These are phyloP conservation scores for Ophiocordyceps camponoti-floridani DNA, from an alignment of 2,329 filamentous ascomycete species.

Conservation along the genomic window DNA sequence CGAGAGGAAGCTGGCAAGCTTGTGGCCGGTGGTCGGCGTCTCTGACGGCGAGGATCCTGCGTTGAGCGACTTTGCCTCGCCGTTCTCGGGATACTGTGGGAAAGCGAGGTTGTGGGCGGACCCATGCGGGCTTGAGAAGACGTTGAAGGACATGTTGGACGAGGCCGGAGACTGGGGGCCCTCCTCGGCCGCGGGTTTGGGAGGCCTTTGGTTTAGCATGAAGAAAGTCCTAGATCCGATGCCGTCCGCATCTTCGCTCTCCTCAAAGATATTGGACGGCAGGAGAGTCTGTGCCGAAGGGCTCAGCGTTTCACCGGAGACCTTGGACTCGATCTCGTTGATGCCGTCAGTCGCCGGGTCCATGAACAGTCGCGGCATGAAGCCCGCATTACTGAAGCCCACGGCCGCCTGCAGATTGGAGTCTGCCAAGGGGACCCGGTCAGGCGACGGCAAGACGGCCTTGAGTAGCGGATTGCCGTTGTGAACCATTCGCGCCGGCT, in stretches of 20 bases:
- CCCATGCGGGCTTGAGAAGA: constrained; percentile 42
- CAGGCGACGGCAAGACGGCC: constrained; percentile 20
- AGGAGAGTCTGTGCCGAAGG: constrained; percentile 59
- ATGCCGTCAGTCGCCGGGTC: constrained; percentile 22
- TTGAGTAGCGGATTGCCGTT: constrained; percentile 28
- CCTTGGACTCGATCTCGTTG: constrained; percentile 38
- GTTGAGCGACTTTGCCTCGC: constrained; percentile 24
- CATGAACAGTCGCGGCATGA: constrained; percentile 34
- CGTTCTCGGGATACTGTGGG: constrained; percentile 26
- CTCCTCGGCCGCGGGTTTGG: constrained; percentile 8
- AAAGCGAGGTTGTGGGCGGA: constrained; percentile 41
- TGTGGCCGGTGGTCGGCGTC: constrained; percentile 12
- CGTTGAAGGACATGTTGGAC: constrained; percentile 35
- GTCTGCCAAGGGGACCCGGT: constrained; percentile 18
- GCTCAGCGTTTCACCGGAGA: constrained; percentile 52
- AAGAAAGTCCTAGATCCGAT: constrained; percentile 14
- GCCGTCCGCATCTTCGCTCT: constrained; percentile 43
- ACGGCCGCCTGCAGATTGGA: constrained; percentile 29
- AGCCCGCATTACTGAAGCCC: constrained; percentile 35
- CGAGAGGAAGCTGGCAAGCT: constrained; percentile 36
- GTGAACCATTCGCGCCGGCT: constrained; percentile 28
- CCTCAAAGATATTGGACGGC: constrained; percentile 48
- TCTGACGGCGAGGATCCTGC: constrained; percentile 21
- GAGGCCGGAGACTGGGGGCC: constrained; percentile 44
- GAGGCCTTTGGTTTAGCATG: constrained; percentile 9